Evolutionary conservation across 495 filamentous ascomycete genomes (phyloP), one percentile per base, ranked within the genome.

Genomic region (Lepidopterella palustris): DNA sequence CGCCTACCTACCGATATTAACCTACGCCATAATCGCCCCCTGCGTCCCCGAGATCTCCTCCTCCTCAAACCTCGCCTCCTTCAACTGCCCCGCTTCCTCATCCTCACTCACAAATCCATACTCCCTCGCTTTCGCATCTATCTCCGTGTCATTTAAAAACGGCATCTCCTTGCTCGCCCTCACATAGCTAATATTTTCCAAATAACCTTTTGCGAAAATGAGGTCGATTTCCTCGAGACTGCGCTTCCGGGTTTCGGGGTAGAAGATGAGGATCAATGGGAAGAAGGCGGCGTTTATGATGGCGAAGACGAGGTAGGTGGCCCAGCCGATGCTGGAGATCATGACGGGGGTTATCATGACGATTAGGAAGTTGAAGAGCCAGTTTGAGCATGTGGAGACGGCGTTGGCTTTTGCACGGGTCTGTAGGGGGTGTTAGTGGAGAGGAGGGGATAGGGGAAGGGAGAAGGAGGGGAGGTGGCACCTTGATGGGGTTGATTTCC

Each of bases 121-220:
- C 42, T 59, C 48, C n/a, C 54, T 39, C 9, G 48, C 32, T 40
- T 45, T 65, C 11, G 26, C 49, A 23, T 65, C 59, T 24, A 89
- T 76, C 68, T 88, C 82, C 25, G 80, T 76, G 2, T 82, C 79
- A 18, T 76, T 72, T 21, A 92, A 76, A 48, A 81, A 77, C 3
- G 88, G 88, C 58, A 95, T 73, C 53, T 92, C 82, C 60, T 84
- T 72, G 13, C 85, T 77, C 0, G 87, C 89, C 57, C 73, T 75
- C 39, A 95, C 87, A 57, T 90, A 90, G 51, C 79, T 82, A 5
- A 88, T 90, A 3, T 87, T 84, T 72, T 92, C 89, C 25, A 74
- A 70, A 65, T 82, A 82, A 3, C 87, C 88, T 78, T 92, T 91
- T 32, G 68, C 68, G 26, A 72, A 73, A 53, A 73, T 66, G n/a